Evolutionary conservation across 2,329 filamentous ascomycete species (phyloP), one percentile per base, ranked within the genome.

Genomic region (Penicillium polonicum): DNA sequence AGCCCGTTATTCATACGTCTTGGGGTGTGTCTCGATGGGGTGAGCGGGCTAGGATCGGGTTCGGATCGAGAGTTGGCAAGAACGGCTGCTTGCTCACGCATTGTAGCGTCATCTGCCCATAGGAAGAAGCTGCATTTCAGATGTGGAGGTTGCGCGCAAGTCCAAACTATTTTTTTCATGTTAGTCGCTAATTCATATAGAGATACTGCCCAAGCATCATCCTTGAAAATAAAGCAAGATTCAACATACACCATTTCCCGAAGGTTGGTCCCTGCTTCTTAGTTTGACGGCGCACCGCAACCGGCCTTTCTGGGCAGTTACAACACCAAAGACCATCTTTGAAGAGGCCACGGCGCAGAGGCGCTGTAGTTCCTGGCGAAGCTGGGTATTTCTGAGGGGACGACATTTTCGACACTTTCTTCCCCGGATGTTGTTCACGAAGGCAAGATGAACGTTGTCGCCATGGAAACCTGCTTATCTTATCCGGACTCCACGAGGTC

Each of bases 121-220:
- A 87, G 75, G 57, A 87, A 88, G 74, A 87, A 87, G 5, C 74
- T 76, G 66, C 85, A 88, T 41, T 78, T 74, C 45, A 79, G 72
- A 3, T 72, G 66, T 52, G 77, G 72, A 35, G 74, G 72, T 63
- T 79, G 78, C 62, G 85, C 82, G 65, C 85, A 88, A 4, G 80
- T 82, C 63, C 84, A 85, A 70, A 87, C 78, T 79, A 52, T 42
- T 12, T 48, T 15, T 15, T 17, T 15, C 0, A 29, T 19, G n/a
- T 33, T 21, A 12, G n/a, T 29, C 33, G 17, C 42, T 5, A n/a
- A 8, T 44, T 23, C 5, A 10, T 31, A 33, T 23, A 8, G 23
- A 35, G 12, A 36, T 15, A 15, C 9, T 25, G 6, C 17, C 12
- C 17, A 13, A 19, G n/a, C 13, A n/a, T n/a, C 15, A 17, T 36